phyloP scores from a whole-genome alignment of 1,284 basidiomycete genomes.

The Moniliophthora roreri region DNA sequence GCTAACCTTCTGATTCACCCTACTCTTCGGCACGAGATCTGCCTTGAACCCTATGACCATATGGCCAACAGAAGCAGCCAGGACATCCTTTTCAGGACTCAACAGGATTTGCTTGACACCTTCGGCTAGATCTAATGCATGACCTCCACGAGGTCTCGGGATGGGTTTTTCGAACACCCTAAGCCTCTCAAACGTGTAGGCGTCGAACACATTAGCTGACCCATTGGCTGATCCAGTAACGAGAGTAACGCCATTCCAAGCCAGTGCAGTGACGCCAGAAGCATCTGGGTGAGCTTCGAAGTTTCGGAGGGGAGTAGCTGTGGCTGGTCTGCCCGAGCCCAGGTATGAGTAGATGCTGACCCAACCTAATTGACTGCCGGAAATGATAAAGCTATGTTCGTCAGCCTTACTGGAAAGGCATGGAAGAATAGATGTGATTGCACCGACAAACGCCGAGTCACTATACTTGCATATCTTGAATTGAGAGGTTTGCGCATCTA shows the following conservation, averaged over 20 bases:
- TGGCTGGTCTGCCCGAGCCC: conserved; percentile 1
- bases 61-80: conserved; percentile 65
- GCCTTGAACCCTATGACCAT: conserved; percentile 72
- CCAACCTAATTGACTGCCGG: conserved; percentile 59
- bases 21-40: conserved; percentile 42
- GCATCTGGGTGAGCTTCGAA: conserved; percentile 64
- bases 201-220: conserved; percentile 63
- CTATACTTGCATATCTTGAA: conserved; percentile 29
- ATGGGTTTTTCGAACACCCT: conserved; percentile 52
- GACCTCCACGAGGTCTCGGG: conserved; percentile 31
- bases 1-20: conserved; percentile 26
- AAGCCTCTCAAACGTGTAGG: conserved; percentile 57
- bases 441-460: conserved; percentile 51
- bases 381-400: conserved; percentile 51
- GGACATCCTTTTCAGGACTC: conserved; percentile 51
- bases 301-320: conserved; percentile 37
- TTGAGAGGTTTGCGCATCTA: conserved; percentile 23
- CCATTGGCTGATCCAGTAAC: conserved; percentile 69
- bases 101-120: conserved; percentile 64
- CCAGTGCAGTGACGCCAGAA: conserved; percentile 56
- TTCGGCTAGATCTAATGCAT: conserved; percentile 27
- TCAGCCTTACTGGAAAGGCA: conserved; percentile 29
- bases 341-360: conserved; percentile 48
- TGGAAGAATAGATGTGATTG: conserved; percentile 45
- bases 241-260: conserved; percentile 56